Percentiles rank a stretch among this genome's conserved stretches.
Conservation (phyloP, 768 basidiomycete genomes). For the Rhizopogon vesiculosus region DNA sequence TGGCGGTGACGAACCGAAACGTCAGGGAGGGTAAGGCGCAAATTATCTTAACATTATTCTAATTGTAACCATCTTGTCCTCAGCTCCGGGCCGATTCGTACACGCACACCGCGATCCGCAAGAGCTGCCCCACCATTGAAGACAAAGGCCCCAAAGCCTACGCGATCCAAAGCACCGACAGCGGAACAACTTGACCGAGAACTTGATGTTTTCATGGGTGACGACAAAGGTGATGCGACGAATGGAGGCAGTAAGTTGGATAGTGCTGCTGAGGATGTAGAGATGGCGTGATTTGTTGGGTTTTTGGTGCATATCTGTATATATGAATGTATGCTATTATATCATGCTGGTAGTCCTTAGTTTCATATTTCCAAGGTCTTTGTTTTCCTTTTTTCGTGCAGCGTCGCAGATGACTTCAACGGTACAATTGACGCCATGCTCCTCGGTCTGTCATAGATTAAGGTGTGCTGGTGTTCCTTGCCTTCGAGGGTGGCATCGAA, state of each 20-base stretch:
- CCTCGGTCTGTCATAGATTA: no score
- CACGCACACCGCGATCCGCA: constrained; percentile 20
- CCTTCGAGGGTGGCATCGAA: no score
- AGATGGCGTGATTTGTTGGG: constrained; percentile 38
- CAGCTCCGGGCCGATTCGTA: constrained; percentile 42
- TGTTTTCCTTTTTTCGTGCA: neutral
- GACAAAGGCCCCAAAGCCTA: constrained; percentile 26
- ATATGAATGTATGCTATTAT: constrained; percentile 1
- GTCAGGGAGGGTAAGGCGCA: constrained; percentile 10
- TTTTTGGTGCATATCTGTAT: neutral
- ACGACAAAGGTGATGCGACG: constrained; percentile 30
- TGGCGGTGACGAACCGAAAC: constrained; percentile 33
- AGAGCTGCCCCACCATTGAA: constrained; percentile 9
- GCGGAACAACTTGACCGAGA: constrained; percentile 86
- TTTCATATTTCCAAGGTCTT: neutral
- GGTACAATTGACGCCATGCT: no score
- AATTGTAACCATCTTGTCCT: neutral
- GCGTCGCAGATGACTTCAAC: neutral
- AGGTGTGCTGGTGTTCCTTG: no score
- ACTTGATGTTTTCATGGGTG: constrained; percentile 82
- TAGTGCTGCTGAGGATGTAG: constrained; percentile 39
- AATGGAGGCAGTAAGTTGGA: constrained; percentile 13
- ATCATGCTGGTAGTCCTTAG: neutral
- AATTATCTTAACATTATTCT: neutral
- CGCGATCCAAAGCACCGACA: constrained; percentile 57